phyloP scores from a whole-genome alignment of 225 moss, liverwort and hornwort species.

The Bryoerythrophyllum caledonicum region DNA sequence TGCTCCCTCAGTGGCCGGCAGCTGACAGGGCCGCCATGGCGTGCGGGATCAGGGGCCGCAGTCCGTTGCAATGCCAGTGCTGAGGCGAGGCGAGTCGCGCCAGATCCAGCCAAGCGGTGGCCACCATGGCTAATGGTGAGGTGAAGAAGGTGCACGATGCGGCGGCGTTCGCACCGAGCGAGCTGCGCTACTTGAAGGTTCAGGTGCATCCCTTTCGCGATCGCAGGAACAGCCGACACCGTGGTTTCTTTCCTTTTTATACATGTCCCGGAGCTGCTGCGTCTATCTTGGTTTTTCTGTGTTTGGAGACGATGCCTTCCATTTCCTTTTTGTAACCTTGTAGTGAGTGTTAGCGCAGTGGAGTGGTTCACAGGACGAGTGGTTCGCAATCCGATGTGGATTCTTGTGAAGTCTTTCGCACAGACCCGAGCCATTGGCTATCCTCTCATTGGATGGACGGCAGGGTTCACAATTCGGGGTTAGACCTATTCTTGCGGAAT shows the following conservation, averaged over 20 bases:
- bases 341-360: not conserved
- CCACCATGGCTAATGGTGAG: slow-evolving; percentile 13
- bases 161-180: slow-evolving; percentile 35
- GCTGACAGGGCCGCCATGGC: no score
- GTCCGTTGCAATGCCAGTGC: no score
- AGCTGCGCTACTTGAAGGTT: slow-evolving; percentile 40
- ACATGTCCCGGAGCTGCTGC: not conserved
- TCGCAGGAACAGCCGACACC: no score
- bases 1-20: no score
- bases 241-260: no score
- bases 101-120: not conserved
- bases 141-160: slow-evolving; percentile 35
- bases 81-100: no score
- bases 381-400: not conserved
- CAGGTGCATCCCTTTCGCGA: slow-evolving; percentile 29
- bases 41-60: no score
- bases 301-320: not conserved
- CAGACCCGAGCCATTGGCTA: not conserved
- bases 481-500: slow-evolving; percentile 4
- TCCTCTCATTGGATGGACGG: not conserved
- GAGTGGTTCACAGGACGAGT: not conserved
- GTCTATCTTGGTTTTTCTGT: not conserved
- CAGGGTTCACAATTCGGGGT: slow-evolving; percentile 21
- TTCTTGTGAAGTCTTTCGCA: not conserved
- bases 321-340: not conserved